A percentile compares a stretch with the other conserved stretches of the same genome.
Evolutionary conservation across 2,329 filamentous ascomycete genomes (phyloP).

Genomic region (Fusarium sp.): DNA sequence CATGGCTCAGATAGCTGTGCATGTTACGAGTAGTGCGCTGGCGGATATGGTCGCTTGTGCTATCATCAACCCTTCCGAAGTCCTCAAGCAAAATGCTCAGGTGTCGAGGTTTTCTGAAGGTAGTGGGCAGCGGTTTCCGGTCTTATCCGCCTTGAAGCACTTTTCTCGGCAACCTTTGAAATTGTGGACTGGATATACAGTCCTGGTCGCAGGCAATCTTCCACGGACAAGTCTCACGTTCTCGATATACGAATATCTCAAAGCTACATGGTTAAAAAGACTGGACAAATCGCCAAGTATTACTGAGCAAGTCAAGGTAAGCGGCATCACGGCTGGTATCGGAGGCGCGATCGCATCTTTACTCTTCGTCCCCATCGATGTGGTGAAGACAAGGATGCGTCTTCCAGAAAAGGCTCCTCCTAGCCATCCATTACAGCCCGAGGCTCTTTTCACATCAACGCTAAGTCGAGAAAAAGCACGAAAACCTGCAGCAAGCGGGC

Average conservation of each 20-base stretch:
- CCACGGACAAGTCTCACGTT: constrained; percentile 29
- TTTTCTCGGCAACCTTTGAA: constrained; percentile 23
- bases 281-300: background rate
- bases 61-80: constrained; percentile 34
- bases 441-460: background rate
- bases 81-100: constrained; percentile 28
- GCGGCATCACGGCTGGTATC: constrained; percentile 23
- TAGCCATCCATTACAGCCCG: constrained; percentile 7
- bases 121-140: background rate
- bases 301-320: constrained; percentile 16
- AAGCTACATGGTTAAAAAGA: constrained; percentile 1
- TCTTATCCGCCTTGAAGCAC: constrained; percentile 11
- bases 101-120: constrained; percentile 21
- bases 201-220: constrained; percentile 26
- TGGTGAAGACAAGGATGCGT: constrained; percentile 31
- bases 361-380: constrained; percentile 22
- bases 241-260: constrained; percentile 30
- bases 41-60: constrained; percentile 32
- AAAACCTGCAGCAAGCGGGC: background rate
- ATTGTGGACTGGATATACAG: constrained; percentile 29
- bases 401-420: constrained; percentile 7
- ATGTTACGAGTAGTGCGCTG: constrained; percentile 20
- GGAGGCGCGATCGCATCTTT: constrained; percentile 25
- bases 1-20: constrained; percentile 8
- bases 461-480: constrained; percentile 10